phyloP scores from a whole-genome alignment of 2,329 filamentous ascomycete genomes.

The Davidsoniella australis region DNA sequence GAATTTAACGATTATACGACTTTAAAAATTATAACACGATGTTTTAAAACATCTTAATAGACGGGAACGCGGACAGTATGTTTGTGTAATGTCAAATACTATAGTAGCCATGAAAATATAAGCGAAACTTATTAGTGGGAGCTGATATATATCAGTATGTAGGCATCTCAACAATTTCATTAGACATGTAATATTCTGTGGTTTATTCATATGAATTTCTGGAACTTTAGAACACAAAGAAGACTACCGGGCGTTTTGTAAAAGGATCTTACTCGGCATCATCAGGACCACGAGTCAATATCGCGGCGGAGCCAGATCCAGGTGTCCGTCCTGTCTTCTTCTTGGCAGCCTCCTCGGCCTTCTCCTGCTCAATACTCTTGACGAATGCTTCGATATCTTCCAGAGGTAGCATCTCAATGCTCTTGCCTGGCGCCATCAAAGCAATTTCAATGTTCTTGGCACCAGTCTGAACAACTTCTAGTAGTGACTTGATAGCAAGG shows the following conservation, averaged over 20 bases:
- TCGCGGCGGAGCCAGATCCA: slow-evolving; percentile 53
- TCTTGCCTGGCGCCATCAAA: slow-evolving; percentile 85
- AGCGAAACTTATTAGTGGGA: too few species aligned
- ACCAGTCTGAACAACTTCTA: slow-evolving; percentile 96
- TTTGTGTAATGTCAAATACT: too few species aligned
- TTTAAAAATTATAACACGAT: slow-evolving; percentile 1
- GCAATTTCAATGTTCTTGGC: slow-evolving; percentile 99
- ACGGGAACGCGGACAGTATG: too few species aligned
- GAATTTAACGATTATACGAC: slow-evolving; percentile 11
- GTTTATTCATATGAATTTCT: slow-evolving; percentile 14
- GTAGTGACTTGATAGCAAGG: slow-evolving; percentile 89
- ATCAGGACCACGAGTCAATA: slow-evolving; percentile 47
- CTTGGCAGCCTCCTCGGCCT: slow-evolving; percentile 94
- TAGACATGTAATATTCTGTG: slow-evolving; percentile 10
- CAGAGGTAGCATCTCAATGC: slow-evolving; percentile 80
- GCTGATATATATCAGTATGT: not conserved
- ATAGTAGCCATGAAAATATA: too few species aligned
- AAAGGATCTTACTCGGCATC: slow-evolving; percentile 15
- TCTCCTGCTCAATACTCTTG: slow-evolving; percentile 98
- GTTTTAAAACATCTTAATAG: not conserved
- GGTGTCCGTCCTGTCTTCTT: slow-evolving; percentile 73
- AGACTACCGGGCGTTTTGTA: not conserved
- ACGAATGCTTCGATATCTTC: slow-evolving; percentile 96
- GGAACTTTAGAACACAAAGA: slow-evolving; percentile 16
- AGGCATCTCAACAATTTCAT: slow-evolving; percentile 6